Percentiles rank a stretch among this genome's conserved stretches.
Evolutionary conservation across 129 eudicot species (phyloP).

Genomic region (Flaveria bidentis): DNA sequence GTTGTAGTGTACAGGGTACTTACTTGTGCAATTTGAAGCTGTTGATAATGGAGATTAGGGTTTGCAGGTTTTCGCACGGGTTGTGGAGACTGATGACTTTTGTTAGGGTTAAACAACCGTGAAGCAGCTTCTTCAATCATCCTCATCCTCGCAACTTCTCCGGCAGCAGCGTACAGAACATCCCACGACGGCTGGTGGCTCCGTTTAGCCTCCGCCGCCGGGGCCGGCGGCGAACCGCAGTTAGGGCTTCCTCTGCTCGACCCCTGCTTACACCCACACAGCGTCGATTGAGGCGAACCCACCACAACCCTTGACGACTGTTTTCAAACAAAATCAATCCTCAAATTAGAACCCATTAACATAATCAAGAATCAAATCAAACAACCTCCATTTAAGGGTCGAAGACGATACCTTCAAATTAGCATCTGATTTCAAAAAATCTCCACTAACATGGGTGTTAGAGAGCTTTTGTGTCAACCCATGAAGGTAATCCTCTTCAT

Average conservation of each 20-base stretch:
- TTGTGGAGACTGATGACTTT: slow-evolving; percentile 8
- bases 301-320: slow-evolving; percentile 51
- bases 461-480: slow-evolving; percentile 48
- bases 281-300: slow-evolving; percentile 82
- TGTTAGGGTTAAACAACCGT: slow-evolving; percentile 13
- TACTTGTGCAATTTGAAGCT: slow-evolving; percentile 60
- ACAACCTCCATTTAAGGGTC: background rate
- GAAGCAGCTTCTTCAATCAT: slow-evolving; percentile 48
- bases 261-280: slow-evolving; percentile 50
- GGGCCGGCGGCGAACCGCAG: slow-evolving; percentile 47
- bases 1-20: background rate
- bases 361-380: no score
- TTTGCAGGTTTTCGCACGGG: slow-evolving; percentile 32
- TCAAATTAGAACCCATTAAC: background rate
- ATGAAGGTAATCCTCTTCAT: slow-evolving; percentile 62
- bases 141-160: slow-evolving; percentile 75
- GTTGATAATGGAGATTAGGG: slow-evolving; percentile 48
- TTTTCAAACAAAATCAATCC: background rate
- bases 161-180: slow-evolving; percentile 67
- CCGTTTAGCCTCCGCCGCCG: slow-evolving; percentile 27
- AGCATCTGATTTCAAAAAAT: slow-evolving; percentile 36
- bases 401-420: slow-evolving; percentile 14
- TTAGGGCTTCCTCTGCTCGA: slow-evolving; percentile 75
- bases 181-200: slow-evolving; percentile 48
- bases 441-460: slow-evolving; percentile 29